These are phyloP conservation scores for Carex littledalei DNA, from an alignment of 176 grass and related monocot species.

Conservation along the genomic window DNA sequence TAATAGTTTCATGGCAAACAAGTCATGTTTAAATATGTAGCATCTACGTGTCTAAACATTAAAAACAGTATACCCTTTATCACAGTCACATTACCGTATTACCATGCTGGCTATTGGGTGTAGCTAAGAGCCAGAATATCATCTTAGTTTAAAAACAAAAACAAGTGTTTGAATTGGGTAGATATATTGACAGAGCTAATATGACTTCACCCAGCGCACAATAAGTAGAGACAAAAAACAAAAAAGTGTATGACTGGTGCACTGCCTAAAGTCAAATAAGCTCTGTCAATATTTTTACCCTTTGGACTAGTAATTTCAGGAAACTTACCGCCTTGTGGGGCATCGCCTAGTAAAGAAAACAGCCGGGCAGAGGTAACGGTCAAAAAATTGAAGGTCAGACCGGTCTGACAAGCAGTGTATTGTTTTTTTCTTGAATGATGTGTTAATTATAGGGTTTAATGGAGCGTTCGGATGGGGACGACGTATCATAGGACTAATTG, in stretches of 20 bases:
- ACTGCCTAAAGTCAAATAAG: too few relatives aligned
- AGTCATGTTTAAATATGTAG: background rate
- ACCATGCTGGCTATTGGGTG: background rate
- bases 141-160: background rate
- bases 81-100: background rate
- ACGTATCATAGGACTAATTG: background rate
- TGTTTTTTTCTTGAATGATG: background rate
- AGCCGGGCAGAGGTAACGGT: background rate
- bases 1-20: constrained; percentile 10
- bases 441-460: background rate
- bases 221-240: background rate
- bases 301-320: background rate
- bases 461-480: background rate
- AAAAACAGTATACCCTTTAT: background rate
- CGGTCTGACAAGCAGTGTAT: background rate
- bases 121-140: too few relatives aligned
- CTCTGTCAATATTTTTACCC: too few relatives aligned
- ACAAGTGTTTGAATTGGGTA: background rate
- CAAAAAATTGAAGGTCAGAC: background rate
- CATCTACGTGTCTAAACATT: background rate
- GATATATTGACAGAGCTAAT: too few relatives aligned
- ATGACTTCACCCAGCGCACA: too few relatives aligned
- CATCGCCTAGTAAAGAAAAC: background rate
- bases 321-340: background rate
- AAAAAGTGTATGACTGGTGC: too few relatives aligned